Evolutionary conservation across 1,139 yeast species (phyloP).

Genomic region (Yamadazyma friedrichii): DNA sequence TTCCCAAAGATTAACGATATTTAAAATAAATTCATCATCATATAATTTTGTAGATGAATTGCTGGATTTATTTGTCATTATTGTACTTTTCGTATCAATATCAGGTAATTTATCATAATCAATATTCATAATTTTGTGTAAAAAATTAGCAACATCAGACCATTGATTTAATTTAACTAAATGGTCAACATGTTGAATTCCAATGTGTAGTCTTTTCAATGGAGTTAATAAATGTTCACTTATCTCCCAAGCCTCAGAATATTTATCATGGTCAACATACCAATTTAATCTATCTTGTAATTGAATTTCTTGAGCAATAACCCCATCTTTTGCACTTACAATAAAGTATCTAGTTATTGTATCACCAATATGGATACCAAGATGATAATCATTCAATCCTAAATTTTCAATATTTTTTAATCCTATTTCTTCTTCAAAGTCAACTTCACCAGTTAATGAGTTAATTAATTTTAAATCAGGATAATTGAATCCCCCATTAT

Average conservation of each 20-base stretch:
- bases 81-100: constrained; percentile 31
- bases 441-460: constrained; percentile 65
- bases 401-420: constrained; percentile 56
- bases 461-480: constrained; percentile 78
- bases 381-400: constrained; percentile 78
- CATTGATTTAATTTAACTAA: constrained; percentile 53
- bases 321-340: constrained; percentile 80
- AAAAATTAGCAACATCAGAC: constrained; percentile 54
- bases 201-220: constrained; percentile 55
- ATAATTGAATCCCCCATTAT: constrained; percentile 22
- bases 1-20: constrained; percentile 60
- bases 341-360: constrained; percentile 53
- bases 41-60: constrained; percentile 13
- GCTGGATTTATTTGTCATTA: constrained; percentile 16
- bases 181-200: constrained; percentile 60
- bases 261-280: constrained; percentile 57
- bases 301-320: constrained; percentile 69
- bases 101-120: constrained; percentile 29
- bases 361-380: constrained; percentile 48
- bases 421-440: constrained; percentile 81
- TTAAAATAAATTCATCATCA: constrained; percentile 31
- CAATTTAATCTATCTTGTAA: constrained; percentile 70
- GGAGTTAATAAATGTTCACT: constrained; percentile 56
- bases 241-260: constrained; percentile 74
- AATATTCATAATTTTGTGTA: constrained; percentile 40